Conservation (phyloP, 1,284 basidiomycete species). For the Rhizopogon parksii region DNA sequence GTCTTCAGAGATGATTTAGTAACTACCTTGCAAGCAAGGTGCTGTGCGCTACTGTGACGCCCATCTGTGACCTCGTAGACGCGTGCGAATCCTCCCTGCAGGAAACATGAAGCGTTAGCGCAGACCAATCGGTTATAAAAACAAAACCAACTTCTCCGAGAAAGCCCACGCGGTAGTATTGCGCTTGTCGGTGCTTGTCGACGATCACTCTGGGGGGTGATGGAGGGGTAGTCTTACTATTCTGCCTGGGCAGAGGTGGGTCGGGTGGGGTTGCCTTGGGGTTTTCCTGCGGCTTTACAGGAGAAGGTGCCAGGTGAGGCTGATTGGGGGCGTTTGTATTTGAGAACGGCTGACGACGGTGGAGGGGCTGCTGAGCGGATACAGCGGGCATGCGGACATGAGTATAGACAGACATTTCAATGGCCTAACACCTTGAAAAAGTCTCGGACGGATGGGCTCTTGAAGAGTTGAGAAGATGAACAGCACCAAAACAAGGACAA, state of each 20-base stretch:
- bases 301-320: conserved; percentile 10
- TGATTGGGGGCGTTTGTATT: conserved; percentile 23
- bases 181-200: conserved; percentile 52
- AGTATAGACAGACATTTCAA: conserved; percentile 22
- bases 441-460: conserved; percentile 6
- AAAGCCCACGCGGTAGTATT: conserved; percentile 70
- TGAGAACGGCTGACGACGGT: conserved; percentile 24
- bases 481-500: conserved; percentile 3
- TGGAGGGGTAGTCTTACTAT: conserved; percentile 74
- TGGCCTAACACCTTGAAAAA: conserved; percentile 31
- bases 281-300: conserved; percentile 26
- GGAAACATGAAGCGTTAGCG: conserved; percentile 8
- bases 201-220: conserved; percentile 75
- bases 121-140: background rate
- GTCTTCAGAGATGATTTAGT: conserved; percentile 79
- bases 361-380: conserved; percentile 10
- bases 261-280: conserved; percentile 25
- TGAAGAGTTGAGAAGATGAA: conserved; percentile 6
- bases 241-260: conserved; percentile 69
- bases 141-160: conserved; percentile 65
- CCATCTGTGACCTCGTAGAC: conserved; percentile 83
- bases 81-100: conserved; percentile 82
- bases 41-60: conserved; percentile 33
- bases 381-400: conserved; percentile 14
- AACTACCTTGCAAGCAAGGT: conserved; percentile 85